Conservation (phyloP, 2,329 filamentous ascomycete species). For the Cryphonectria radicalis region DNA sequence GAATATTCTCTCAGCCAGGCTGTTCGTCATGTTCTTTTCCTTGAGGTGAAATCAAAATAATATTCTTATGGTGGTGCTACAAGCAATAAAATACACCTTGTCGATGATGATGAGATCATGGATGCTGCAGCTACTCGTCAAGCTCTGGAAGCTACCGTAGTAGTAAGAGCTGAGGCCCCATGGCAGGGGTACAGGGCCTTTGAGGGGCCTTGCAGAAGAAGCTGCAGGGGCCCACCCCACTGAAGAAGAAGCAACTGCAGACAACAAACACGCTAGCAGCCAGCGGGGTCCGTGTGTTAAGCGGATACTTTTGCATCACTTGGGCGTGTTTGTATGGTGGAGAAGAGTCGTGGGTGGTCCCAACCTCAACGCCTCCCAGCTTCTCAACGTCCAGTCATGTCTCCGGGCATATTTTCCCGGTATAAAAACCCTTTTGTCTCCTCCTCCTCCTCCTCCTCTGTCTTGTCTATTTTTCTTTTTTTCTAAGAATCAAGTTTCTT, state of each 20-base stretch:
- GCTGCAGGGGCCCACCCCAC: slow-evolving; percentile 4
- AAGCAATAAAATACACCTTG: background rate
- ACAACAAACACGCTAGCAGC: background rate
- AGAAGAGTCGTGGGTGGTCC: background rate
- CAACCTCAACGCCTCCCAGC: background rate
- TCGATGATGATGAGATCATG: slow-evolving; percentile 16
- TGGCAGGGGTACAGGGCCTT: background rate
- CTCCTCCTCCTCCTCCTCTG: background rate
- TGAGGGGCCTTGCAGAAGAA: background rate
- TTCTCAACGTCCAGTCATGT: background rate
- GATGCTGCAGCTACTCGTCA: background rate
- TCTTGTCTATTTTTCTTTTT: background rate
- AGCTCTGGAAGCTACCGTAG: no score
- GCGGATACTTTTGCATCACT: slow-evolving; percentile 1
- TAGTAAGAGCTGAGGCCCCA: background rate
- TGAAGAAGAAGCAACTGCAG: background rate
- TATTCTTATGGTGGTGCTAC: background rate
- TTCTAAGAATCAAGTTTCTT: background rate
- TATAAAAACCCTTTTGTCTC: background rate
- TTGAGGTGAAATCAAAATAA: background rate
- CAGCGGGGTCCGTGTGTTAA: slow-evolving; percentile 11
- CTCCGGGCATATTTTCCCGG: slow-evolving; percentile 3
- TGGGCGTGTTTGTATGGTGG: background rate
- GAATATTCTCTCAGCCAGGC: no score
- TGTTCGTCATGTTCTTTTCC: no score